phyloP scores from a whole-genome alignment of 257 asterid genomes.

The Rubia yunnanensis region DNA sequence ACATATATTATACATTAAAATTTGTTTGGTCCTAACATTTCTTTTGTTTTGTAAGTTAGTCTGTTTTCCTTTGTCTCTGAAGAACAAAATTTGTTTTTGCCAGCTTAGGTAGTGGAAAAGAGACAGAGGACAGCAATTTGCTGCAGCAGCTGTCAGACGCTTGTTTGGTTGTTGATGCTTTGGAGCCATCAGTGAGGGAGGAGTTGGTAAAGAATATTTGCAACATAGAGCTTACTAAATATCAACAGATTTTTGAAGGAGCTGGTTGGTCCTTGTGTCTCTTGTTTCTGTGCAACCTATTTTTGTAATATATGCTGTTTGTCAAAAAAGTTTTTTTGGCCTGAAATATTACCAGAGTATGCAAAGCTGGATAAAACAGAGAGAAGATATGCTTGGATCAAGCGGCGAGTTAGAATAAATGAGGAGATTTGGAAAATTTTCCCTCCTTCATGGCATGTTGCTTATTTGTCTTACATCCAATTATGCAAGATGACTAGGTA shows the following conservation, averaged over 20 bases:
- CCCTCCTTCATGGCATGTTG: conserved; percentile 88
- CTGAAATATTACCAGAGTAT: conserved; percentile 43
- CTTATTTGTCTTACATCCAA: conserved; percentile 92
- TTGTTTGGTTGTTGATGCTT: conserved; percentile 94
- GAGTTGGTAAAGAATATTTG: conserved; percentile 84
- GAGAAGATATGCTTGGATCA: conserved; percentile 96
- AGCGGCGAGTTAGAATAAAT: conserved; percentile 83
- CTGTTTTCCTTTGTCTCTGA: conserved; percentile 7
- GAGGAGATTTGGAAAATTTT: conserved; percentile 95
- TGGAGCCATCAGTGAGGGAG: conserved; percentile 98
- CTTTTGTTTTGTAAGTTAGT: neutral
- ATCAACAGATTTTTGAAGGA: conserved; percentile 97
- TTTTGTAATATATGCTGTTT: conserved; percentile 12
- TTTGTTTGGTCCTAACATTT: conserved; percentile 3
- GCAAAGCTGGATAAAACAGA: conserved; percentile 94
- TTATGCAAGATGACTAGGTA: conserved; percentile 98
- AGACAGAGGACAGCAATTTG: conserved; percentile 75
- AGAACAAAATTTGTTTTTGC: conserved; percentile 8
- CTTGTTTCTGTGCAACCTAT: neutral
- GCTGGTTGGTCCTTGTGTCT: conserved; percentile 52
- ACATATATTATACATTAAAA: too few relatives aligned
- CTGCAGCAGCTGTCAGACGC: conserved; percentile 94
- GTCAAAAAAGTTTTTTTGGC: conserved; percentile 15
- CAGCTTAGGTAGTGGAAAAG: conserved; percentile 99
- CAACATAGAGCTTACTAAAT: conserved; percentile 88